phyloP scores from a whole-genome alignment of 192 early-diverging fungal genomes.

The Dimargaris cristalligena region DNA sequence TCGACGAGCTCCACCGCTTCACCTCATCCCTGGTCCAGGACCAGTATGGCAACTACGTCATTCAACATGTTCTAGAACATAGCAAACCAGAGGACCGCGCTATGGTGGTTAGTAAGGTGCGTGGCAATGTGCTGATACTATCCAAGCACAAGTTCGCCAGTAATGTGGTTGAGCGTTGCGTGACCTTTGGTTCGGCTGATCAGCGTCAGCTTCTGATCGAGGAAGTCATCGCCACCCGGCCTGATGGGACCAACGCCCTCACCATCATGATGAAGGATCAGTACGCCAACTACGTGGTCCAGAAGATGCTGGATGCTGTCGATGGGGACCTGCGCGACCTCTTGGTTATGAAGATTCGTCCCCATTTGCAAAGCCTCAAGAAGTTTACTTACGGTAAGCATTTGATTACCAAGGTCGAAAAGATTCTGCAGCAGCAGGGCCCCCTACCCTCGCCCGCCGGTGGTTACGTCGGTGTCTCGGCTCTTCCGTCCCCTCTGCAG shows the following conservation, averaged over 20 bases:
- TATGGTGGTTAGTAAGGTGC: conserved; percentile 74
- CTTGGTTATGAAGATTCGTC: conserved; percentile 81
- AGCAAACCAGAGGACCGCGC: conserved; percentile 78
- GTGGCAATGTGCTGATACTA: conserved; percentile 79
- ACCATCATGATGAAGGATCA: conserved; percentile 99
- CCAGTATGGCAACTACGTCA: conserved; percentile 99
- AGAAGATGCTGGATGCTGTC: conserved; percentile 98
- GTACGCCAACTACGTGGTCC: conserved; percentile 98
- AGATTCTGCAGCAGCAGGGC: conserved; percentile 14
- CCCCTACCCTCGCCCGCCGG: background rate
- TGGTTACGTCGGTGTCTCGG: background rate
- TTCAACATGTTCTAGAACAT: conserved; percentile 94
- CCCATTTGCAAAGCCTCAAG: conserved; percentile 77
- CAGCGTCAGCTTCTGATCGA: conserved; percentile 85
- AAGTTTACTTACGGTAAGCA: conserved; percentile 99
- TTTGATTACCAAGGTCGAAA: conserved; percentile 56
- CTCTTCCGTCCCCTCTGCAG: background rate
- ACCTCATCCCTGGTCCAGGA: conserved; percentile 88
- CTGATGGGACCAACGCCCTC: conserved; percentile 65
- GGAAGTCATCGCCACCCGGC: conserved; percentile 70
- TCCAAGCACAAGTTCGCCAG: conserved; percentile 99
- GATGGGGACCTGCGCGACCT: conserved; percentile 77
- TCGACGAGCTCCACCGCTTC: conserved; percentile 89
- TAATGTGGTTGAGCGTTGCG: conserved; percentile 98
- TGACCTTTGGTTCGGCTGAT: conserved; percentile 70